Evolutionary conservation across 108 stramenopile genomes (phyloP), one percentile per base, ranked within the genome.

Genomic region (Nitzschia inconspicua): DNA sequence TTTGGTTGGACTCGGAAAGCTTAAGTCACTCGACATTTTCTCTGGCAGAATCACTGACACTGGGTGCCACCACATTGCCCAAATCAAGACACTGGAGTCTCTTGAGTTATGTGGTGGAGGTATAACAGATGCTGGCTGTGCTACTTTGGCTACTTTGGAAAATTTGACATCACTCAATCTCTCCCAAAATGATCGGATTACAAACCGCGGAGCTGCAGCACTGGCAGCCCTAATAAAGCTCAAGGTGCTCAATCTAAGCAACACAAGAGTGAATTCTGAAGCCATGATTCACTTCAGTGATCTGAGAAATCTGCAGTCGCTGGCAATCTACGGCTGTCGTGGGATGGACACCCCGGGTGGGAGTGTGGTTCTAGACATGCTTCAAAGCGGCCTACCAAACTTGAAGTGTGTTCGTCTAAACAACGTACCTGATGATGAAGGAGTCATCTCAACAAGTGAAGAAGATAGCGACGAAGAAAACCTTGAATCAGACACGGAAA

Each of bases 91-190:
- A 13, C 69, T 93, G 48, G 83, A 83, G 34, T 79, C 84, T n/a
- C 71, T 93, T 10, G 91, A 89, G 46, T 71, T 93, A 3, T 93
- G 91, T 47, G 91, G 91, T 36, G 91, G 91, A 11, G 84, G 82
- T 3, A 48, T 93, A 1, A 75, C 83, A 13, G 91, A 93, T 59
- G 42, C 72, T 16, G 88, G 91, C 0, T 93, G 91, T 70, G 57
- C 80, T 23, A 66, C 73, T 30, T 48, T 89, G 36, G 84, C 91
- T 9, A 73, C 65, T 3, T 59, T 93, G 8, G 69, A 81, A 10
- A 87, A 87, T 47, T 65, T 93, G 53, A 60, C 75, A 20, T 37
- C 62, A 43, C 57, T 93, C 19, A 93, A 93, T 50, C 63, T 93
- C 14, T 85, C 91, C 18, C 88, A 93, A 55, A 93, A 93, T 48